Base-by-base conservation (phyloP, 2,329 filamentous ascomycete genomes). In the Clathrospora elynae region DNA sequence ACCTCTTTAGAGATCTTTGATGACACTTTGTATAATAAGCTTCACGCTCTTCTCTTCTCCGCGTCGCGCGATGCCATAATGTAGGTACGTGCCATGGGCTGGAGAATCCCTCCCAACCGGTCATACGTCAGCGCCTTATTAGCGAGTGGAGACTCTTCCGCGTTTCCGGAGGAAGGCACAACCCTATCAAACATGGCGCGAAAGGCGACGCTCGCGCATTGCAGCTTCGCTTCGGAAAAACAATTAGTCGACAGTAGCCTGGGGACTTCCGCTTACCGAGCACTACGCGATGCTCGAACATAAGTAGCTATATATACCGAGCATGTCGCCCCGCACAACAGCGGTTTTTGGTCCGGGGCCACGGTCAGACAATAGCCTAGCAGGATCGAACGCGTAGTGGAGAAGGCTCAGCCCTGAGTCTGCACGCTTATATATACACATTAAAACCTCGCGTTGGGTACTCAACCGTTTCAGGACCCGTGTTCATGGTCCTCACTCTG, bases 341-440 rank as follows among this genome's bases (percentile, higher is more conserved):
- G 32, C 12, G 18, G 36, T 33, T 37, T 17, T 35, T 39, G 19
- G 36, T 28, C 36, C 24, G 36, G 32, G 9, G 23, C 32, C 25
- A 18, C 35, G 14, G 46, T 48, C 35, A 32, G 42, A 20, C 30
- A 17, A 33, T 32, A 22, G 19, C 35, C 32, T 44, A 38, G 41
- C 53, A 49, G 43, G 43, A 43, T 55, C 48, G 20, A 53, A 51
- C 39, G 39, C 44, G 16, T 40, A 40, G 49, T 49, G 55, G 57
- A 57, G 53, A 50, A 55, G 42, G 55, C 54, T 45, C 55, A 59
- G 57, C 57, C 45, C 42, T 52, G 46, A 50, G 49, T n/a, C n/a
- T n/a, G n/a, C n/a, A n/a, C 40, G 53, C 55, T 59, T 55, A 56
- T 41, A 35, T 42, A 30, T 46, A 38, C 46, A n/a, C 42, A 38